Evolutionary conservation across 495 filamentous ascomycete species (phyloP), one percentile per base, ranked within the genome.

Genomic region (Trichocladium uniseriatum): DNA sequence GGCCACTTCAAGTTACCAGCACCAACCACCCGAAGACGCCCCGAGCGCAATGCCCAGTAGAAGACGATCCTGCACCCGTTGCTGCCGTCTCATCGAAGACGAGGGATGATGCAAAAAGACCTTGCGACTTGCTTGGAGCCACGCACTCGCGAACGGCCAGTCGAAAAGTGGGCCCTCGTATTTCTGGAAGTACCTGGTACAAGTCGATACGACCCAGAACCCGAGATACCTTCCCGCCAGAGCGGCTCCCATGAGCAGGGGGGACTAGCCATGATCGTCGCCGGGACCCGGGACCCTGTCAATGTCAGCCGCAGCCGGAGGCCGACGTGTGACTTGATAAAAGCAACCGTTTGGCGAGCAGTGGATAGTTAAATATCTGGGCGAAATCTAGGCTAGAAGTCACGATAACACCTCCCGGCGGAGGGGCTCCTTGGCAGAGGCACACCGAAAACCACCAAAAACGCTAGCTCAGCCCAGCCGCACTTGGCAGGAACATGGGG

Each of bases 91-190:
- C 49, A 51, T 38, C 41, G 18, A 45, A 18, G 49, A 38, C 14
- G 22, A 44, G 18, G 8, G 24, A 27, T 27, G 24, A 27, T 8
- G 24, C 24, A 19, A 49, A 20, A n/a, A 28, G 9, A 40, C 24
- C 20, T 28, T 20, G 16, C 48, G 38, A n/a, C 24, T 20, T 45
- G 18, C 39, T 28, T 54, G 52, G 52, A 45, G 52, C 52, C 52
- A 54, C 51, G 45, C 45, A 54, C 21, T 6, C 39, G 43, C 7
- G 7, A 39, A 22, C 10, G 13, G n/a, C 45, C 29, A 48, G 38
- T 28, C 38, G 11, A 45, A 45, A 38, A 41, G 52, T 36, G 52
- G 51, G 28, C 19, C 52, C 45, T 54, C 52, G 52, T 54, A 54
- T 54, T 49, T 16, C 37, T 40, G 13, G 3, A 28, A 13, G 50